These are phyloP conservation scores for Aureobasidium sp. DNA, from an alignment of 2,329 filamentous ascomycete genomes.

Conservation along the genomic window DNA sequence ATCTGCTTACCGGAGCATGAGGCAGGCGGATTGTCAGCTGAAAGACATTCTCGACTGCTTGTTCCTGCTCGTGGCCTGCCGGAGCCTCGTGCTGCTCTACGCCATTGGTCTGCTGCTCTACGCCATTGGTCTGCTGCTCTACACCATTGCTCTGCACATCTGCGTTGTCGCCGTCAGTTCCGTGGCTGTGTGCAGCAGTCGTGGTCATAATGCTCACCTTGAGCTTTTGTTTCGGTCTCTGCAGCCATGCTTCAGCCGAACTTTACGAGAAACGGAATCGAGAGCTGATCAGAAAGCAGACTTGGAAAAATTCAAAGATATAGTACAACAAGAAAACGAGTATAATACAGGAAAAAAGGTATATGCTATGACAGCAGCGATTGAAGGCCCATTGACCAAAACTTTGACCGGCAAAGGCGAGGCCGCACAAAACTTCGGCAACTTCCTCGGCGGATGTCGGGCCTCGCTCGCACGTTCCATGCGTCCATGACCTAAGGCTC, in stretches of 20 bases:
- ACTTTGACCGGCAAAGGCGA: slow-evolving; percentile 3
- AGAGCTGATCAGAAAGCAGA: background rate
- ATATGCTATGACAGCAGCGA: slow-evolving; percentile 7
- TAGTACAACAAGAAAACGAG: slow-evolving; percentile 1
- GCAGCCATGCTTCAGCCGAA: slow-evolving; percentile 16
- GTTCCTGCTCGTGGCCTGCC: slow-evolving; percentile 13
- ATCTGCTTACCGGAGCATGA: slow-evolving; percentile 60
- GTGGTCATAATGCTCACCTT: slow-evolving; percentile 6
- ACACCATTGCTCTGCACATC: slow-evolving; percentile 12
- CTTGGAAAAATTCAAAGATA: slow-evolving; percentile 3
- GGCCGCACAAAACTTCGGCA: slow-evolving; percentile 7
- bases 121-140: background rate
- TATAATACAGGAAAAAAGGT: slow-evolving; percentile 16
- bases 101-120: slow-evolving; percentile 3
- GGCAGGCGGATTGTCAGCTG: slow-evolving; percentile 75
- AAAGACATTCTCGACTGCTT: slow-evolving; percentile 43
- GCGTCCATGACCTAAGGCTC: too few relatives aligned
- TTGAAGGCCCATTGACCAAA: slow-evolving; percentile 11
- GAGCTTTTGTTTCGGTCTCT: slow-evolving; percentile 14
- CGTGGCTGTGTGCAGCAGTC: background rate
- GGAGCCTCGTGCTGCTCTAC: slow-evolving; percentile 4
- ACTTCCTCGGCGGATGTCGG: slow-evolving; percentile 12
- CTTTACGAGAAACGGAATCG: background rate
- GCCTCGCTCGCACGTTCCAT: background rate
- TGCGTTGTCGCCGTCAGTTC: background rate